phyloP scores from a whole-genome alignment of 1,284 basidiomycete genomes.

The Amylostereum chailletii region DNA sequence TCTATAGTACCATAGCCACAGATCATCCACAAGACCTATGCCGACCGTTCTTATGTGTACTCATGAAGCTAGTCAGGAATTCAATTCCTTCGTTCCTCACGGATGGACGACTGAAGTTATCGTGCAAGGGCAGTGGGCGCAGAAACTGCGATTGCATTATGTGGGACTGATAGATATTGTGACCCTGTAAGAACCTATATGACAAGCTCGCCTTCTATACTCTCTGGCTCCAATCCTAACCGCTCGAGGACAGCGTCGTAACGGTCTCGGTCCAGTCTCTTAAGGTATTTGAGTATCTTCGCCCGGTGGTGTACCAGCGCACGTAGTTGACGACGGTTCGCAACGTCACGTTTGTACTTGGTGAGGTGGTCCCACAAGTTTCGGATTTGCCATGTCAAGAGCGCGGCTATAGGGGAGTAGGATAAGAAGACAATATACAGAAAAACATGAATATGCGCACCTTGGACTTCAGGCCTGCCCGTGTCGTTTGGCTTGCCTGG shows the following conservation, averaged over 20 bases:
- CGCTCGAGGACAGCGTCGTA: constrained; percentile 71
- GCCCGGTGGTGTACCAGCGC: constrained; percentile 78
- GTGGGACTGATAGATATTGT: too few relatives aligned
- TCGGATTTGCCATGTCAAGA: constrained; percentile 82
- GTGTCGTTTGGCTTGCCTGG: constrained; percentile 65
- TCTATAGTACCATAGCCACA: too few relatives aligned
- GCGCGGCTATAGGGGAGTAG: constrained; percentile 50
- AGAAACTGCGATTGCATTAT: too few relatives aligned
- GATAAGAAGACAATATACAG: constrained; percentile 2
- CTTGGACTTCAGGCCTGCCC: constrained; percentile 83
- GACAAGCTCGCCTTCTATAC: constrained; percentile 85
- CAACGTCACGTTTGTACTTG: constrained; percentile 67
- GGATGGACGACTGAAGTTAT: too few relatives aligned
- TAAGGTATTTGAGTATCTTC: constrained; percentile 78
- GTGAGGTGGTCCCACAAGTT: constrained; percentile 72
- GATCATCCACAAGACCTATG: too few relatives aligned
- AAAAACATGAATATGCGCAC: constrained; percentile 33
- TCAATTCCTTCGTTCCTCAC: too few relatives aligned
- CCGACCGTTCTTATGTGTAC: too few relatives aligned
- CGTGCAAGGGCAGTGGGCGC: too few relatives aligned
- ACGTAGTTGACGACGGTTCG: constrained; percentile 69
- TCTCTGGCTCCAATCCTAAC: constrained; percentile 69
- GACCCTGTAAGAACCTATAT: constrained; percentile 25
- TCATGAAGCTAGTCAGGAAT: too few relatives aligned
- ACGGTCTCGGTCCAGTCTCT: constrained; percentile 53